Evolutionary conservation across 1,284 basidiomycete genomes (phyloP).

Genomic region (Meira miltonrushii): DNA sequence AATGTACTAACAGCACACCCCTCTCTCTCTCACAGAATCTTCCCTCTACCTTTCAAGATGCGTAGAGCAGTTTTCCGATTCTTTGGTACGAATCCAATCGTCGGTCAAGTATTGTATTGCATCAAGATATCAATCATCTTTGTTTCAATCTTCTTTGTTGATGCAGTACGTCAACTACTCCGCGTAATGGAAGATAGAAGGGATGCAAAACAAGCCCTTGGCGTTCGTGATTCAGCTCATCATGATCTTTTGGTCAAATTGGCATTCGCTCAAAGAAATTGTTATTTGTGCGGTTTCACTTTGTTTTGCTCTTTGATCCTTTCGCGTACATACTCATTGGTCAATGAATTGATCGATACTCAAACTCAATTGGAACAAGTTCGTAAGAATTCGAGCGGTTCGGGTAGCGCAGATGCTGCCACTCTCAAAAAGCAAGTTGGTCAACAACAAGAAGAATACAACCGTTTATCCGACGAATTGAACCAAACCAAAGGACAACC

Average conservation of each 20-base stretch:
- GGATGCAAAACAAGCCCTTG: conserved; percentile 62
- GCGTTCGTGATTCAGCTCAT: conserved; percentile 60
- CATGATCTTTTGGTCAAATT: conserved; percentile 9
- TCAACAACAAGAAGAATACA: conserved; percentile 50
- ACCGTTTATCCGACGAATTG: conserved; percentile 49
- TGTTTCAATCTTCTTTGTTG: conserved; percentile 72
- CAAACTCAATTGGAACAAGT: conserved; percentile 72
- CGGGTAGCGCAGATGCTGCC: conserved; percentile 13
- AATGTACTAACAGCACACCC: not conserved
- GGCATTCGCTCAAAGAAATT: conserved; percentile 55
- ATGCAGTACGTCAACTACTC: conserved; percentile 88
- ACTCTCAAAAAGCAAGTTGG: conserved; percentile 50
- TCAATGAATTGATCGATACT: conserved; percentile 80
- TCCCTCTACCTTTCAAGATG: conserved; percentile 70
- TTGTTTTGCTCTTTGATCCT: conserved; percentile 77
- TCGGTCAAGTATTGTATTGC: conserved; percentile 60
- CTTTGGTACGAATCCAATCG: conserved; percentile 57
- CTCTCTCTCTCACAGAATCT: conserved; percentile 39
- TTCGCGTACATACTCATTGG: conserved; percentile 83
- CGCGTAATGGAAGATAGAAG: conserved; percentile 73
- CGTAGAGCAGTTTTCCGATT: conserved; percentile 70
- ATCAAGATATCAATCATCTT: conserved; percentile 94
- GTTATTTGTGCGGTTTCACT: conserved; percentile 73
- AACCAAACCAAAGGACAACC: conserved; percentile 30
- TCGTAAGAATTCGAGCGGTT: conserved; percentile 59